Conservation (phyloP, 257 asterid species). For the Salvia miltiorrhiza region DNA sequence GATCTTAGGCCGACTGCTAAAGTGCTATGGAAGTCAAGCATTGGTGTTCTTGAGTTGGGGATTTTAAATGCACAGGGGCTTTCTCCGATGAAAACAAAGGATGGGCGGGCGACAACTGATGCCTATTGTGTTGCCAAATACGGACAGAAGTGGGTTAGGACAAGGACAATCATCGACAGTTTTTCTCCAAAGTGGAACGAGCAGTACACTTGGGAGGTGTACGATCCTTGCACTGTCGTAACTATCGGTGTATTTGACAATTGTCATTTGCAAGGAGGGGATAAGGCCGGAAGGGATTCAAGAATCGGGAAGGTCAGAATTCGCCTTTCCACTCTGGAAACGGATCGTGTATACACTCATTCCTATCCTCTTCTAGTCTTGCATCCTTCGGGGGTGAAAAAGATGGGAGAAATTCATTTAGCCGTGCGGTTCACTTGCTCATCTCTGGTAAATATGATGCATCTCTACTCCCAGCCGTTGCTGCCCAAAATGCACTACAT, state of each 20-base stretch:
- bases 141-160: conserved; percentile 66
- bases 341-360: conserved; percentile 65
- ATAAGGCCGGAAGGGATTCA: conserved; percentile 55
- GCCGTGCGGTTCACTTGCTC: conserved; percentile 71
- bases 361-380: conserved; percentile 64
- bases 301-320: conserved; percentile 73
- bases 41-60: conserved; percentile 73
- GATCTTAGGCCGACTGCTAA: conserved; percentile 78
- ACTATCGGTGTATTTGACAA: conserved; percentile 74
- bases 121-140: conserved; percentile 80
- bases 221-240: conserved; percentile 68
- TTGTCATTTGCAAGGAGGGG: conserved; percentile 59
- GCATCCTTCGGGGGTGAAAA: conserved; percentile 66
- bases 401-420: conserved; percentile 78
- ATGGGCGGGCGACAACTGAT: conserved; percentile 55
- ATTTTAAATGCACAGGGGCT: conserved; percentile 53
- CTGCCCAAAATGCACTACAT: conserved; percentile 77
- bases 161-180: conserved; percentile 65
- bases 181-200: conserved; percentile 74
- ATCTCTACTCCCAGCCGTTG: conserved; percentile 58
- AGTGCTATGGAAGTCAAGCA: conserved; percentile 63
- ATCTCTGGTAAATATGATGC: conserved; percentile 61
- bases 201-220: conserved; percentile 82
- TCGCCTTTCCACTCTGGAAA: conserved; percentile 70
- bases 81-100: conserved; percentile 63